These are phyloP conservation scores for Exidia glandulosa DNA, from an alignment of 768 basidiomycete species.

Conservation along the genomic window DNA sequence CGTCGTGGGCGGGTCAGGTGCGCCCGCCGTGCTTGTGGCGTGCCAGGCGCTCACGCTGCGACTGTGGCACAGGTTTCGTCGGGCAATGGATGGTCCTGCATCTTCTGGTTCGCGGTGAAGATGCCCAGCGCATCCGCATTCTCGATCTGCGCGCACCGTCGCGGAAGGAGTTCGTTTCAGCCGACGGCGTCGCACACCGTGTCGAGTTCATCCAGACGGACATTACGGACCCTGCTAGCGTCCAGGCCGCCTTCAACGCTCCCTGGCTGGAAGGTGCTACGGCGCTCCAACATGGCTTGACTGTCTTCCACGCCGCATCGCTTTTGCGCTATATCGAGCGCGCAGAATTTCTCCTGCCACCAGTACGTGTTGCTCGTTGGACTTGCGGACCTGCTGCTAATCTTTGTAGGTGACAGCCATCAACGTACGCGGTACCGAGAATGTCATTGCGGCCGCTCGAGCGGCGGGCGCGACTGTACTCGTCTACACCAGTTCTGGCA, in stretches of 20 bases:
- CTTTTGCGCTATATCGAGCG: conserved; percentile 73
- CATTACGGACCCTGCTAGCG: conserved; percentile 39
- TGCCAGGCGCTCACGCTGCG: no score
- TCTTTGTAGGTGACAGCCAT: conserved; percentile 36
- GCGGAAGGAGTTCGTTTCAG: conserved; percentile 34
- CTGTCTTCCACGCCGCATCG: conserved; percentile 69
- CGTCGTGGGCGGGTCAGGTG: conserved; percentile 60
- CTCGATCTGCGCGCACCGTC: conserved; percentile 55
- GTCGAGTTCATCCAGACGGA: conserved; percentile 51
- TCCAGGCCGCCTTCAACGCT: conserved; percentile 49
- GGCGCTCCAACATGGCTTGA: conserved; percentile 28
- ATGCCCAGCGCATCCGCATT: conserved; percentile 51
- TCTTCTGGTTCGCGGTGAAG: conserved; percentile 59
- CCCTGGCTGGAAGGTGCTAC: conserved; percentile 38
- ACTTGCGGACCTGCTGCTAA: not conserved
- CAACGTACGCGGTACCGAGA: conserved; percentile 57
- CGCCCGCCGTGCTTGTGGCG: not conserved
- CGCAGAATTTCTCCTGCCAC: conserved; percentile 33
- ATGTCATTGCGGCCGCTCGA: conserved; percentile 50
- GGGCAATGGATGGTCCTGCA: conserved; percentile 71
- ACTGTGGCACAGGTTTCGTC: conserved; percentile 56
- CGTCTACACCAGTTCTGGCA: conserved; percentile 66
- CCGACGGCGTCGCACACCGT: conserved; percentile 37
- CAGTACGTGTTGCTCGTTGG: conserved; percentile 1
- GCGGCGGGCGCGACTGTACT: conserved; percentile 44